Conservation (phyloP, 371 early-diverging fungal species). For the Mucor indicus region DNA sequence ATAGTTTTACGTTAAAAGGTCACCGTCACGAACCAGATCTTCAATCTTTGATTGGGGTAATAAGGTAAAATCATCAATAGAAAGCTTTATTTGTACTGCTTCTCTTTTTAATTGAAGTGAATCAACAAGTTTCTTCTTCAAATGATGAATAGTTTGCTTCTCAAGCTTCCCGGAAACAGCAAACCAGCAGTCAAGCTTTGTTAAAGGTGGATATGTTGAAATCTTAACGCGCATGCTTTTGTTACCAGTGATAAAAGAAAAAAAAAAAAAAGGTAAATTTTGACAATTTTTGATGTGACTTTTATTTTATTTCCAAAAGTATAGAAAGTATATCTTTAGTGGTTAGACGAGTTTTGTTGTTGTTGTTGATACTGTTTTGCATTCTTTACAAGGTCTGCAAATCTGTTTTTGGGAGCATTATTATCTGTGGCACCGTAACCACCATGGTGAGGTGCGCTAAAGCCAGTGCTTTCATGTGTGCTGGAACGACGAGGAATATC, state of each 20-base stretch:
- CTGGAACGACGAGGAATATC: no score
- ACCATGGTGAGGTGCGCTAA: constrained; percentile 5
- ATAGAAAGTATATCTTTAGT: no score
- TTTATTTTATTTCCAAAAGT: no score
- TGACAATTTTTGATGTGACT: no score
- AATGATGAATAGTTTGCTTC: constrained; percentile 3
- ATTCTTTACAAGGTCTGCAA: constrained; percentile 32
- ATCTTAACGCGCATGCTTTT: constrained; percentile 14
- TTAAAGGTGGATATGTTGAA: constrained; percentile 3
- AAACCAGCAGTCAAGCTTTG: constrained; percentile 12
- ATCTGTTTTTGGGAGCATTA: constrained; percentile 16
- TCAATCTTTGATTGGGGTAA: constrained; percentile 8
- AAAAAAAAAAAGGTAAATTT: not conserved
- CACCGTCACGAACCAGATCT: constrained; percentile 14
- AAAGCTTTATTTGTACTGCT: not conserved
- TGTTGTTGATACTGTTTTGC: constrained; percentile 29
- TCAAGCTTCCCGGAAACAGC: not conserved
- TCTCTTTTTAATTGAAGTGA: not conserved
- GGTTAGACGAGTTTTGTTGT: no score
- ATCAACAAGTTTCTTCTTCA: constrained; percentile 4
- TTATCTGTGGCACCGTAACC: constrained; percentile 18
- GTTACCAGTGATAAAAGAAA: not conserved
- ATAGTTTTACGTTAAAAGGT: constrained; percentile 14
- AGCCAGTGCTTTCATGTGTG: constrained; percentile 1
- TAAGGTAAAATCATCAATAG: constrained; percentile 9